Percentiles rank a stretch among this genome's conserved stretches.
Conservation (phyloP, 2,329 filamentous ascomycete species). For the Beauveria asiatica region DNA sequence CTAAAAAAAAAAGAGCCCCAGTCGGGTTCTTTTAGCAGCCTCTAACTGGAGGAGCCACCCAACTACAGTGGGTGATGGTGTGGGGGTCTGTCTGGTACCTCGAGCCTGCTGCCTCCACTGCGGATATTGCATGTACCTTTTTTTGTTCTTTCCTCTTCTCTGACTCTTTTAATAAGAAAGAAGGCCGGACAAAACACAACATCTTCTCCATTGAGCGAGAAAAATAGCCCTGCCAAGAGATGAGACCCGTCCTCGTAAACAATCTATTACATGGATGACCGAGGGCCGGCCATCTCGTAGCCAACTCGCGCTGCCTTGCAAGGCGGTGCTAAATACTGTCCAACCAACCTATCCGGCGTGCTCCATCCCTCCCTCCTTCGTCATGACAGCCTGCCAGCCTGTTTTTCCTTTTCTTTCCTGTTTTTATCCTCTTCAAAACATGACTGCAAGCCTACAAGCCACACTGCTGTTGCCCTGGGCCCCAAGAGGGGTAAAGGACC, state of each 20-base stretch:
- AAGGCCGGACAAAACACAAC: neutral
- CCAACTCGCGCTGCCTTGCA: too few relatives aligned
- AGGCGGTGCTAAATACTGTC: too few relatives aligned
- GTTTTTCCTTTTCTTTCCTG: too few relatives aligned
- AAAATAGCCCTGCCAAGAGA: neutral
- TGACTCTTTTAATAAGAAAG: neutral
- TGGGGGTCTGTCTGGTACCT: neutral
- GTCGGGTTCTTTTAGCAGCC: neutral
- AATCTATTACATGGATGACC: neutral
- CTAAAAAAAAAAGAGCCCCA: too few relatives aligned
- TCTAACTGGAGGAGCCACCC: neutral
- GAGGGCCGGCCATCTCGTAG: too few relatives aligned
- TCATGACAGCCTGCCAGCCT: too few relatives aligned
- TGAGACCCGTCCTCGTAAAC: neutral
- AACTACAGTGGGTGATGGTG: neutral
- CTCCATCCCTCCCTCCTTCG: too few relatives aligned
- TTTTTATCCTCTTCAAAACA: too few relatives aligned
- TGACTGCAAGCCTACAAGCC: neutral
- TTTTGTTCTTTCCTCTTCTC: neutral
- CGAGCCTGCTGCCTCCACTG: neutral
- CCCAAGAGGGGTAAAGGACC: too few relatives aligned
- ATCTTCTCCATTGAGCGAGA: neutral
- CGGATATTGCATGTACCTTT: neutral
- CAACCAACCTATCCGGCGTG: too few relatives aligned
- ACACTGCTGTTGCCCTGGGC: neutral